Base-by-base conservation (phyloP, 441 rosid genomes). In the Syzygium syzygioides region DNA sequence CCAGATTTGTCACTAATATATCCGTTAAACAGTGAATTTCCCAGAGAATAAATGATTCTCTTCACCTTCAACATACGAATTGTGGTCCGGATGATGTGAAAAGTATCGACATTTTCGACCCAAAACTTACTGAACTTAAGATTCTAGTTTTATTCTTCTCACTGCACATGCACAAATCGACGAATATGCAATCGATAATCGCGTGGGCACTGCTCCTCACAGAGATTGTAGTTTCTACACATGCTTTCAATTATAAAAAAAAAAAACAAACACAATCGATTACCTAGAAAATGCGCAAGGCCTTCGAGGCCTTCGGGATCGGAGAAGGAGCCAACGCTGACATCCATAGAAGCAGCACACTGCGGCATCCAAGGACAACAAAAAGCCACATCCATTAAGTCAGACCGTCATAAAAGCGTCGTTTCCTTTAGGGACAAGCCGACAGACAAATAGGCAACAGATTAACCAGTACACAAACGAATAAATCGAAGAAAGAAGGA, bases 321-420 rank as follows among this genome's bases (percentile, higher is more conserved):
- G 85, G 95, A 91, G 92, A 95, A 98, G 86, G 94, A 91, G 89
- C 99, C 99, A 60, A 98, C 96, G 66, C 94, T 89, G 62, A 98
- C 99, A 88, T 92, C 86, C 99, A 98, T 98, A 48, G 97, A 96
- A 91, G 99, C 99, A 91, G 98, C 97, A 91, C 98, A 96, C 99
- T 98, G 92, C 11, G 87, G 18, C 85, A 68, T 28, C 86, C 26
- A 28, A 83, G 28, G 52, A 34, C 85, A 28, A 52, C 56, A 28
- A 84, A 28, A 55, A 55, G 48, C 86, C 86, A 1, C 12, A 84
- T 41, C 20, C 86, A 14, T 26, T 14, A 52, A 84, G 54, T 48
- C 85, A 45, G 55, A 84, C 86, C 54, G 14, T 28, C 53, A 18
- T 48, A 28, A 52, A 52, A 17, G 1, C 86, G 52, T 48, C 86